Evolutionary conservation across 2,329 filamentous ascomycete species (phyloP).

Genomic region (Aspergillus fischeri): DNA sequence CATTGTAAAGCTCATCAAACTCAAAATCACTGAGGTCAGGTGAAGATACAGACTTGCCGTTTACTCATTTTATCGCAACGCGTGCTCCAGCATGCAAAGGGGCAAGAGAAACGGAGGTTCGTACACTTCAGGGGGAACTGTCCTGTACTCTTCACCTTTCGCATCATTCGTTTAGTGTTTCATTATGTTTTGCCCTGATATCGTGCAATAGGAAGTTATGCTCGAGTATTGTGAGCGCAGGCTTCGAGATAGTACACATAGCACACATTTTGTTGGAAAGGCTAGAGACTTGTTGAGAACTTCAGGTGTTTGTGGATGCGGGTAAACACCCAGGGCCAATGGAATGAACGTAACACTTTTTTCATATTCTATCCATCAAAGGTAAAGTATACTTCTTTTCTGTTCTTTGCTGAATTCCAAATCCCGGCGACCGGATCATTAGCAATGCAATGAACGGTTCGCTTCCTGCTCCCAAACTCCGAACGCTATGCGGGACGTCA

Average conservation of each 20-base stretch:
- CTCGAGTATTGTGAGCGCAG: neutral
- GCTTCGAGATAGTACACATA: neutral
- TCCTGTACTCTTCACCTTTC: neutral
- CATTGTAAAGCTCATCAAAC: neutral
- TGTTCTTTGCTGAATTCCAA: conserved; percentile 8
- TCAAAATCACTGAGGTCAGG: neutral
- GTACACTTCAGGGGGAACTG: no score
- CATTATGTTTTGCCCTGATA: neutral
- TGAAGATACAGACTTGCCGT: neutral
- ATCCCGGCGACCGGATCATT: conserved; percentile 16
- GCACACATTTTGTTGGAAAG: neutral
- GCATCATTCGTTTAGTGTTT: neutral
- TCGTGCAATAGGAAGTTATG: neutral
- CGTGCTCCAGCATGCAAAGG: neutral
- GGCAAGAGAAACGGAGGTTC: neutral
- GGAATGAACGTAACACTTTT: neutral
- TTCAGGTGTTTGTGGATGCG: neutral
- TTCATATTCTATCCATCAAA: conserved; percentile 4
- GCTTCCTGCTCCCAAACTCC: conserved; percentile 34
- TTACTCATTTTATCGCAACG: neutral
- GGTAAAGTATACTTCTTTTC: conserved; percentile 11
- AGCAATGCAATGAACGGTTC: conserved; percentile 1
- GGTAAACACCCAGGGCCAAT: neutral
- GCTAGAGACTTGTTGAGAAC: neutral
- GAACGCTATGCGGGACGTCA: conserved; percentile 36